Conservation (phyloP, 352 stramenopile species). For the Thalassiosira exigua region DNA sequence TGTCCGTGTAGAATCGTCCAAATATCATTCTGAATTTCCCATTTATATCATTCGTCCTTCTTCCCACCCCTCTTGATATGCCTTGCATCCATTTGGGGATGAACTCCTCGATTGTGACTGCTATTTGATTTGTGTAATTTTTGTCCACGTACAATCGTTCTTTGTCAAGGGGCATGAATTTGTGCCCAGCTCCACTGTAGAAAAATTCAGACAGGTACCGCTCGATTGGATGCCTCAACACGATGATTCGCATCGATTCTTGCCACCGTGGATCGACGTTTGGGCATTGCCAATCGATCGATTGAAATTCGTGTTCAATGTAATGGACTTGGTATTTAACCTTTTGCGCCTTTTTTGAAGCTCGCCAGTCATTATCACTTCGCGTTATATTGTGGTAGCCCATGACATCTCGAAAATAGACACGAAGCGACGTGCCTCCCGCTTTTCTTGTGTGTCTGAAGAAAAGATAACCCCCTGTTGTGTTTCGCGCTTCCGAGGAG, state of each 20-base stretch:
- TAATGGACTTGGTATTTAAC: slow-evolving; percentile 22
- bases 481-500: slow-evolving; percentile 1
- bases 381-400: slow-evolving; percentile 3
- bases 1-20: slow-evolving; percentile 41
- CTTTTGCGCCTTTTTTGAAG: slow-evolving; percentile 1
- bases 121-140: slow-evolving; percentile 23
- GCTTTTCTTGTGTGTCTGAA: slow-evolving; percentile 44
- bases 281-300: slow-evolving; percentile 28
- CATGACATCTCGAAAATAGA: slow-evolving; percentile 13
- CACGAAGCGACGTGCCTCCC: slow-evolving; percentile 16
- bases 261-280: slow-evolving; percentile 28
- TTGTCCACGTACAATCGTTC: slow-evolving; percentile 34
- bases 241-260: slow-evolving; percentile 21
- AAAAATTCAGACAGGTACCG: slow-evolving; percentile 51
- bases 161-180: slow-evolving; percentile 22
- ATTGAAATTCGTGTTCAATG: slow-evolving; percentile 28
- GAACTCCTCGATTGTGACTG: slow-evolving; percentile 17
- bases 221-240: slow-evolving; percentile 36
- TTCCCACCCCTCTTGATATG: slow-evolving; percentile 1
- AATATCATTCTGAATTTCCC: slow-evolving; percentile 42
- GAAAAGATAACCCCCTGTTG: slow-evolving; percentile 7
- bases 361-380: not conserved
- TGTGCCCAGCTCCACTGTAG: slow-evolving; percentile 18
- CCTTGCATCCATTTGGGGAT: slow-evolving; percentile 36
- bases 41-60: slow-evolving; percentile 5